Conservation (phyloP, 108 stramenopile species). For the Cyclotella choctawhatcheeana region DNA sequence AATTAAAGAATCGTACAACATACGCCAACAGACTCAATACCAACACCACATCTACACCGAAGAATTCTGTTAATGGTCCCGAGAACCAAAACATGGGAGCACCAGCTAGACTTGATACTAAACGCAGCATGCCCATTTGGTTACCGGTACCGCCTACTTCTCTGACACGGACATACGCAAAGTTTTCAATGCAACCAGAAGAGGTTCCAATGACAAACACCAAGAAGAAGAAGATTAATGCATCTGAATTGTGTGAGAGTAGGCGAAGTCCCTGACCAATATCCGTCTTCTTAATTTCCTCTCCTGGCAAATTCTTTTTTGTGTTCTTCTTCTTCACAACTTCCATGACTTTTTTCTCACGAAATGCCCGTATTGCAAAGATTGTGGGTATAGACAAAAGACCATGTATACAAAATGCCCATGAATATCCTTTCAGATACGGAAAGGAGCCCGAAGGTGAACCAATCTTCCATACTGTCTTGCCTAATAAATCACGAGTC, state of each 20-base stretch:
- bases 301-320: slow-evolving; percentile 24
- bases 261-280: slow-evolving; percentile 75
- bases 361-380: slow-evolving; percentile 72
- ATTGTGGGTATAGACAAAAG: slow-evolving; percentile 73
- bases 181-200: slow-evolving; percentile 95
- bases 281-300: slow-evolving; percentile 26
- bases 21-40: slow-evolving; percentile 82
- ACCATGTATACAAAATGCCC: slow-evolving; percentile 75
- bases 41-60: slow-evolving; percentile 89
- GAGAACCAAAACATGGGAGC: slow-evolving; percentile 94
- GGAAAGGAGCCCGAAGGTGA: slow-evolving; percentile 13
- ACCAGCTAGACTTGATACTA: slow-evolving; percentile 89
- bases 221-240: slow-evolving; percentile 87
- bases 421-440: slow-evolving; percentile 71
- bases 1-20: slow-evolving; percentile 87
- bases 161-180: slow-evolving; percentile 93
- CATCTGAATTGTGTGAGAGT: slow-evolving; percentile 84
- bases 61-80: slow-evolving; percentile 73
- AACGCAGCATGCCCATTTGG: slow-evolving; percentile 87
- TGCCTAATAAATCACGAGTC: slow-evolving; percentile 32
- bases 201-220: slow-evolving; percentile 88
- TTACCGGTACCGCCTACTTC: slow-evolving; percentile 91
- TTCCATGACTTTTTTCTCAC: slow-evolving; percentile 32
- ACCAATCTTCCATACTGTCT: slow-evolving; percentile 1
- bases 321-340: too few species aligned